Evolutionary conservation across 148 eudicot genomes (phyloP).

Genomic region (Rhododendron mucronatum): DNA sequence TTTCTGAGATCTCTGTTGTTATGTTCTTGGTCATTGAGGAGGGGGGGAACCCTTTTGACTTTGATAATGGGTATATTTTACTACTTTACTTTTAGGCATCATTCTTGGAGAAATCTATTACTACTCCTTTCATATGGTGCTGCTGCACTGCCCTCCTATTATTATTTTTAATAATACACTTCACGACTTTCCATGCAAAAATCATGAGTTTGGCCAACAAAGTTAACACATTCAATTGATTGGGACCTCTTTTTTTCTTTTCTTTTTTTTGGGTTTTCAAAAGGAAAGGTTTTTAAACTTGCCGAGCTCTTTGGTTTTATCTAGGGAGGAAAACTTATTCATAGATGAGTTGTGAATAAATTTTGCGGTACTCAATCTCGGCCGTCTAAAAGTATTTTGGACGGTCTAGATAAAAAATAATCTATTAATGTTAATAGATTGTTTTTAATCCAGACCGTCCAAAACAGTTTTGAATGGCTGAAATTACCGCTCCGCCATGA

Average conservation of each 20-base stretch:
- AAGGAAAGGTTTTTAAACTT: background rate
- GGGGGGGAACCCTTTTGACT: slow-evolving; percentile 6
- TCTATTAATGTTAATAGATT: too few relatives aligned
- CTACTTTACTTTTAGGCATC: background rate
- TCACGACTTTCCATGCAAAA: slow-evolving; percentile 12
- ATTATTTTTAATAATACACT: background rate
- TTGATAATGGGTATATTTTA: background rate
- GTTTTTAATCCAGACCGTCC: too few relatives aligned
- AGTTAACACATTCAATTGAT: background rate
- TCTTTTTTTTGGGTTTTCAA: background rate
- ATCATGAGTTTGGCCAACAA: background rate
- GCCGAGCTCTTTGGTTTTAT: background rate
- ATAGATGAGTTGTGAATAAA: too few relatives aligned
- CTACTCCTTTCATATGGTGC: background rate
- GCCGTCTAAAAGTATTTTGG: too few relatives aligned
- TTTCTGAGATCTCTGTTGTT: background rate
- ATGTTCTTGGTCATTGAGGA: background rate
- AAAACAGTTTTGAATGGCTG: accelerated
- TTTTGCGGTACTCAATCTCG: too few relatives aligned
- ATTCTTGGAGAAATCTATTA: slow-evolving; percentile 1
- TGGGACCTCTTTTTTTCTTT: background rate
- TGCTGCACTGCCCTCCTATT: background rate
- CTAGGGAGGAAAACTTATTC: too few relatives aligned
- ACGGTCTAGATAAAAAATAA: too few relatives aligned
- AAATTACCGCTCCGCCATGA: too few relatives aligned